These are phyloP conservation scores for Cavenderia fasciculata DNA, from an alignment of 78 protist genomes.

Conservation along the genomic window DNA sequence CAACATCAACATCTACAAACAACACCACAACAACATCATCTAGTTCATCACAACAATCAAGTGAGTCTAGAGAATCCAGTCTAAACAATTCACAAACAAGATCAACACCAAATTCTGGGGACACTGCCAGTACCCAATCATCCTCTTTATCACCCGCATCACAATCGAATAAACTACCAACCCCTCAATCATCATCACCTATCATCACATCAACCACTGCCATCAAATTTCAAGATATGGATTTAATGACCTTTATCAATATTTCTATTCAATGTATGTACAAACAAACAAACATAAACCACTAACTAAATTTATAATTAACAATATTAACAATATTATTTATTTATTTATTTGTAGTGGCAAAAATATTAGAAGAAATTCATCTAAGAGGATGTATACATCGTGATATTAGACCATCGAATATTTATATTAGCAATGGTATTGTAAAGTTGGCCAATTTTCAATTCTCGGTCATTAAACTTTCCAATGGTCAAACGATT, in stretches of 20 bases:
- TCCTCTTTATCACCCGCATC: neutral
- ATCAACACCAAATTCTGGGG: neutral
- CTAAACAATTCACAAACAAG: neutral
- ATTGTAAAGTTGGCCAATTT: conserved; percentile 42
- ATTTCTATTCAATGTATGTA: conserved; percentile 64
- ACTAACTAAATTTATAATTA: too few relatives aligned
- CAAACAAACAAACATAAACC: too few relatives aligned
- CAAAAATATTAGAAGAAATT: conserved; percentile 26
- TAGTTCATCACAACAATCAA: too few relatives aligned
- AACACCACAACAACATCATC: neutral
- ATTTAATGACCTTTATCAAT: conserved; percentile 17
- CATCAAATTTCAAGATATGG: conserved; percentile 32
- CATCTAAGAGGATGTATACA: conserved; percentile 60
- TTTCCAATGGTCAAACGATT: neutral
- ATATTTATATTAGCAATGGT: conserved; percentile 12
- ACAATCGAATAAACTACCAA: conserved; percentile 4
- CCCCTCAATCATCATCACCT: conserved; percentile 56
- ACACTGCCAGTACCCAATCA: neutral
- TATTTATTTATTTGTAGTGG: too few relatives aligned
- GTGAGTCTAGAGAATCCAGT: too few relatives aligned
- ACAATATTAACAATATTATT: too few relatives aligned
- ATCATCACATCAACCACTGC: conserved; percentile 4
- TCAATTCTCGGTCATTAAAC: conserved; percentile 43
- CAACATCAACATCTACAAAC: too few relatives aligned
- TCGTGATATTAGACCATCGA: conserved; percentile 53